A percentile compares a stretch with the other conserved stretches of the same genome.
phyloP scores from a whole-genome alignment of 768 basidiomycete genomes.

The Tricholomella constricta region DNA sequence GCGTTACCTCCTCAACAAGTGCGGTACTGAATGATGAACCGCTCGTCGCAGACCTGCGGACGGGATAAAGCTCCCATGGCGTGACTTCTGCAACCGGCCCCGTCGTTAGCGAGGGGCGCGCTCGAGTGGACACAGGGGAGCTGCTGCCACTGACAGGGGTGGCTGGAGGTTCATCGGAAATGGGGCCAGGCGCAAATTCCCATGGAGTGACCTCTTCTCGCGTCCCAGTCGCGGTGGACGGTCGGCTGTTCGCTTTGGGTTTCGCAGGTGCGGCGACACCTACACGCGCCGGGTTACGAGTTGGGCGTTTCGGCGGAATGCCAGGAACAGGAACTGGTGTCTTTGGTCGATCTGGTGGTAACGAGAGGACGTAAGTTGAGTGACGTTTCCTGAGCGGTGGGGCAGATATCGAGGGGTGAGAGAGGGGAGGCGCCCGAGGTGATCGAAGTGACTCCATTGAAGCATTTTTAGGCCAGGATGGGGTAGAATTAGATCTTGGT shows the following conservation, averaged over 20 bases:
- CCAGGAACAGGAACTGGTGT: constrained; percentile 21
- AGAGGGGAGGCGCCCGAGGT: constrained; percentile 2
- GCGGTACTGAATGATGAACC: constrained; percentile 25
- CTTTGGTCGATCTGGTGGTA: constrained; percentile 20
- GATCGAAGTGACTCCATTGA: constrained; percentile 23
- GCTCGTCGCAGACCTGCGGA: constrained; percentile 14
- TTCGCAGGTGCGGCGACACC: constrained; percentile 5
- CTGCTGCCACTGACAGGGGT: constrained; percentile 8
- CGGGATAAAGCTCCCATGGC: constrained; percentile 31
- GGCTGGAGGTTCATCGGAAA: constrained; percentile 5
- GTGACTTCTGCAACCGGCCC: constrained; percentile 30
- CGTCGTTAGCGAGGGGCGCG: constrained; percentile 16
- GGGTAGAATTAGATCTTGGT: constrained; percentile 19
- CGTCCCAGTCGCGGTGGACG: constrained; percentile 27
- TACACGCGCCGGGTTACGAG: constrained; percentile 34
- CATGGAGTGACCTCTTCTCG: constrained; percentile 33
- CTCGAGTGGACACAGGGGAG: constrained; percentile 14
- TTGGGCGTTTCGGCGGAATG: constrained; percentile 30
- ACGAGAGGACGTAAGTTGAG: constrained; percentile 26
- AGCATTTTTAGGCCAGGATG: constrained; percentile 18
- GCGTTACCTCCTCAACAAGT: constrained; percentile 30
- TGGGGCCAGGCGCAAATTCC: constrained; percentile 33
- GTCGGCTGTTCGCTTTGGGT: constrained; percentile 18
- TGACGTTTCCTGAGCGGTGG: constrained; percentile 34
- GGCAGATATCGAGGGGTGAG: constrained; percentile 1